Conservation (phyloP, 441 rosid genomes). For the Populus tomentosa region DNA sequence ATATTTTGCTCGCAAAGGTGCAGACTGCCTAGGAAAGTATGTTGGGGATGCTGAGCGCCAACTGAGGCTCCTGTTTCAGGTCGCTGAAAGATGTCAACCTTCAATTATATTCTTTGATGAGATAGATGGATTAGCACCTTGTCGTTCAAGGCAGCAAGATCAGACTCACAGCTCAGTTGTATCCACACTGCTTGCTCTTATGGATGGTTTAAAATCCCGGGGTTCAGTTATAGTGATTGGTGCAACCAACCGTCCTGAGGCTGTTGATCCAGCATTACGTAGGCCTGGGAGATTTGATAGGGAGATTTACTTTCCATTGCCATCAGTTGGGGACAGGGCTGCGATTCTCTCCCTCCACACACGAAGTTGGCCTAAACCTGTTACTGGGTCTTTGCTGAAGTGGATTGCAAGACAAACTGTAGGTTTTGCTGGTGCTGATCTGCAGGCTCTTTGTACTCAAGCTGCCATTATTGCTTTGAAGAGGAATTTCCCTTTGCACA, state of each 20-base stretch:
- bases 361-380: slow-evolving; percentile 89
- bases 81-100: slow-evolving; percentile 97
- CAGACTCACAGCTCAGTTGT: slow-evolving; percentile 99
- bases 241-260: slow-evolving; percentile 98
- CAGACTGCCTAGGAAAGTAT: slow-evolving; percentile 98
- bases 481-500: slow-evolving; percentile 92
- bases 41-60: slow-evolving; percentile 99
- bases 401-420: slow-evolving; percentile 86
- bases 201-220: slow-evolving; percentile 96
- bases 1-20: slow-evolving; percentile 98
- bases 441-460: slow-evolving; percentile 97
- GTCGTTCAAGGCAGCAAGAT: slow-evolving; percentile 91
- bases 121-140: slow-evolving; percentile 96
- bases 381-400: slow-evolving; percentile 70
- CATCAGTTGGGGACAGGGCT: slow-evolving; percentile 81
- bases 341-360: slow-evolving; percentile 96
- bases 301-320: slow-evolving; percentile 94
- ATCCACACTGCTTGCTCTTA: slow-evolving; percentile 88
- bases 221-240: slow-evolving; percentile 99
- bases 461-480: slow-evolving; percentile 89
- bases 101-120: slow-evolving; percentile 98
- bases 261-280: slow-evolving; percentile 97
- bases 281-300: slow-evolving; percentile 99
- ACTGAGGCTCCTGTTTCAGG: slow-evolving; percentile 97
- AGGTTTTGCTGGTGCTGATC: slow-evolving; percentile 99